Evolutionary conservation across 202 grass and related monocot genomes (phyloP).

Genomic region (Digitaria exilis): DNA sequence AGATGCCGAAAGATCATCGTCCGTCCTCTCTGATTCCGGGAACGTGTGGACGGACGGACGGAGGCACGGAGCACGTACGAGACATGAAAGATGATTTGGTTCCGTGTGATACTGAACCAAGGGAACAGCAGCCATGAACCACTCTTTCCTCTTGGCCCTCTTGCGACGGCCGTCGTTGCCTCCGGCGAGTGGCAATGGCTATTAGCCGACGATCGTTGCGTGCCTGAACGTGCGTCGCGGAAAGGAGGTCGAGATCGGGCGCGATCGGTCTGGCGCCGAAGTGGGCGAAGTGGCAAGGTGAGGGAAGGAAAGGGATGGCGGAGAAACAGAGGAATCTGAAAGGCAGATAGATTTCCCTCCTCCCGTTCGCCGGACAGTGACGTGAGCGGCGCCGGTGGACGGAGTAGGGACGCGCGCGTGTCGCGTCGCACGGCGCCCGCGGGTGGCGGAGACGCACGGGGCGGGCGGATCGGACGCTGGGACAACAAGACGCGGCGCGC

Average conservation of each 20-base stretch:
- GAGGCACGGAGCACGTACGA: neutral
- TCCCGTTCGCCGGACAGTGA: neutral
- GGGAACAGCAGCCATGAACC: neutral
- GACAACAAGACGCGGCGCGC: neutral
- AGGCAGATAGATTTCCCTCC: neutral
- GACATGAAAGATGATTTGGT: neutral
- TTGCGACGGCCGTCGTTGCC: neutral
- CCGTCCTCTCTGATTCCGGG: neutral
- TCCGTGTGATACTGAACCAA: conserved; percentile 2
- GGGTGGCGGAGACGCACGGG: neutral
- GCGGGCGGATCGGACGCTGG: too few relatives aligned
- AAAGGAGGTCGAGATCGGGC: neutral
- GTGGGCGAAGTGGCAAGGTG: too few relatives aligned
- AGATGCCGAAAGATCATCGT: neutral
- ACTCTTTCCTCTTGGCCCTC: neutral
- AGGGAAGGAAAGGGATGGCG: neutral
- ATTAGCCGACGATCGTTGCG: neutral
- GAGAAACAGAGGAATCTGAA: neutral
- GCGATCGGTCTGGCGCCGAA: neutral
- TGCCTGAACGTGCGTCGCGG: neutral
- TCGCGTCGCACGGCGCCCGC: neutral
- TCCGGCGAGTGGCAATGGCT: too few relatives aligned
- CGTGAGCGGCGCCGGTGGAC: neutral
- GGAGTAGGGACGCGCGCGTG: neutral
- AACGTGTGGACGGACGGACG: neutral